These are phyloP conservation scores for Phytophthora boehmeriae DNA, from an alignment of 352 stramenopile genomes.

Conservation along the genomic window DNA sequence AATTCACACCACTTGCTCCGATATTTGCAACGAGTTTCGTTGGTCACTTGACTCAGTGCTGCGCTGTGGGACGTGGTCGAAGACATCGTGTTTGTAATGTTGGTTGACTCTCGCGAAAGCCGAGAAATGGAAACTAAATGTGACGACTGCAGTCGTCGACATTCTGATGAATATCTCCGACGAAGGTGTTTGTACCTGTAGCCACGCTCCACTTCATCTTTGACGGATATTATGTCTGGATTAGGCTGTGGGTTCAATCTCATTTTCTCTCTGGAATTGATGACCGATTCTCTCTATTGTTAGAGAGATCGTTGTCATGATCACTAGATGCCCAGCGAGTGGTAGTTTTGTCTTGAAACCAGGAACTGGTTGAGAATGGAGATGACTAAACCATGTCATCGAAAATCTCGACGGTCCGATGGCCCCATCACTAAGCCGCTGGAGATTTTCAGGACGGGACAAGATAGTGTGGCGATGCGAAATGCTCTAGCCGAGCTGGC, in stretches of 20 bases:
- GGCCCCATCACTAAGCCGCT: constrained; percentile 42
- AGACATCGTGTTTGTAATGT: background rate
- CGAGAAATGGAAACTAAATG: background rate
- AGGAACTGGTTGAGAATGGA: constrained; percentile 4
- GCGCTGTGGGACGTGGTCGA: background rate
- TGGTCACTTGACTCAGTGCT: background rate
- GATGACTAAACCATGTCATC: constrained; percentile 10
- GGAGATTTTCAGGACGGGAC: constrained; percentile 47
- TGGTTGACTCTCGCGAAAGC: background rate
- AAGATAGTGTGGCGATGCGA: constrained; percentile 32
- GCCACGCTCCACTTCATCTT: background rate
- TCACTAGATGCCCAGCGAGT: background rate
- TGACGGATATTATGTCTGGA: constrained; percentile 1
- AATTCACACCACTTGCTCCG: constrained; percentile 42
- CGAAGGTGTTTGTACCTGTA: background rate
- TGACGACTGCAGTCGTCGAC: background rate
- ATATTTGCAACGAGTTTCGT: constrained; percentile 21
- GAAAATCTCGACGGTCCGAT: constrained; percentile 31
- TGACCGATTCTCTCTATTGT: background rate
- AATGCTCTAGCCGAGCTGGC: constrained; percentile 60
- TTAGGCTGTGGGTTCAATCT: background rate
- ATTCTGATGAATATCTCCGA: background rate
- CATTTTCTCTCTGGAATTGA: background rate
- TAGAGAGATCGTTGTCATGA: background rate
- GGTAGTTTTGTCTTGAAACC: background rate